Conservation (phyloP, 1,284 basidiomycete genomes). For the Naganishia sp. region DNA sequence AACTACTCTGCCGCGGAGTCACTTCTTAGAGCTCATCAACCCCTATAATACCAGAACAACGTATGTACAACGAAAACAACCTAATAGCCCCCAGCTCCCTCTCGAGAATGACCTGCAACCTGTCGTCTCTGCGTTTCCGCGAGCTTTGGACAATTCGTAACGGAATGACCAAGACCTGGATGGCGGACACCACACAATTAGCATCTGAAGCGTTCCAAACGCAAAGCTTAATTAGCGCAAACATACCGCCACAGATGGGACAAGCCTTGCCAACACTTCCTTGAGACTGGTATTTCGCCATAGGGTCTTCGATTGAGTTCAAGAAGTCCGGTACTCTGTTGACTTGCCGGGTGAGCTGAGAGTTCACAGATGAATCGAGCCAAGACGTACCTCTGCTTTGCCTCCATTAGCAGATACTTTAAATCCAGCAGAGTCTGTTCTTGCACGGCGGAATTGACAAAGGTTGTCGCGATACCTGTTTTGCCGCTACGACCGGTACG, state of each 20-base stretch:
- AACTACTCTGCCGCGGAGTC: too few species aligned
- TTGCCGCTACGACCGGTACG: slow-evolving; percentile 96
- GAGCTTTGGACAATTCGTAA: slow-evolving; percentile 92
- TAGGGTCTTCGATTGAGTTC: slow-evolving; percentile 85
- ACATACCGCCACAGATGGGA: slow-evolving; percentile 84
- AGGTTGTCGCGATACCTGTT: slow-evolving; percentile 99
- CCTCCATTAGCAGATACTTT: slow-evolving; percentile 95
- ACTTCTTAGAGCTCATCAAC: too few species aligned
- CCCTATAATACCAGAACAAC: too few species aligned
- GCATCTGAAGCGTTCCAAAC: not conserved
- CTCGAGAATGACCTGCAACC: slow-evolving; percentile 48
- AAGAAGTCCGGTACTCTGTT: slow-evolving; percentile 92
- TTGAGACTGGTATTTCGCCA: slow-evolving; percentile 58
- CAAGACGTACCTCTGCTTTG: slow-evolving; percentile 81
- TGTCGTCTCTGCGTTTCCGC: slow-evolving; percentile 83
- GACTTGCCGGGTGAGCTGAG: not conserved
- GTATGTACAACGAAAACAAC: too few species aligned
- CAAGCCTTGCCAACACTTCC: slow-evolving; percentile 81
- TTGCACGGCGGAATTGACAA: slow-evolving; percentile 94
- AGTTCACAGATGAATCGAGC: not conserved
- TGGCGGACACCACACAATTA: not conserved
- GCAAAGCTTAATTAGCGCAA: not conserved
- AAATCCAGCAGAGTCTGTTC: slow-evolving; percentile 95
- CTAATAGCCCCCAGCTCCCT: slow-evolving; percentile 61
- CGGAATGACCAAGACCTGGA: slow-evolving; percentile 83